A percentile compares a stretch with the other conserved stretches of the same genome.
Evolutionary conservation across 768 basidiomycete species (phyloP).

Genomic region (Mycena galericulata): DNA sequence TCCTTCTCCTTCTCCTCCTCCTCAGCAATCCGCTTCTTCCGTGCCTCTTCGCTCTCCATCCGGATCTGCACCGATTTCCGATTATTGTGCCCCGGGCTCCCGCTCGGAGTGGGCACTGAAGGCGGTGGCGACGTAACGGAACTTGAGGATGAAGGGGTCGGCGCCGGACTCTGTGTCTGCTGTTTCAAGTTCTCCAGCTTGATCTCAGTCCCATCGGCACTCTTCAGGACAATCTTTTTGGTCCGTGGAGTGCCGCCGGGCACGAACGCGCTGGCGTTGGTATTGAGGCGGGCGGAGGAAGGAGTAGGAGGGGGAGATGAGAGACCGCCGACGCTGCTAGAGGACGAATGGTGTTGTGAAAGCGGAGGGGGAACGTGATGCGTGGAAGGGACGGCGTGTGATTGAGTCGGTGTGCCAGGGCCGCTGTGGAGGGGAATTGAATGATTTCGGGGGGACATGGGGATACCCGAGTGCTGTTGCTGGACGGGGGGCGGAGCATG

Average conservation of each 20-base stretch:
- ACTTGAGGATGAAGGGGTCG: constrained; percentile 51
- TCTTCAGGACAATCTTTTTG: constrained; percentile 70
- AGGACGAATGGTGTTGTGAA: constrained; percentile 56
- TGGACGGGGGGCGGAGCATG: constrained; percentile 61
- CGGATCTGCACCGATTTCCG: constrained; percentile 60
- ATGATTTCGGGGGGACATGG: constrained; percentile 78
- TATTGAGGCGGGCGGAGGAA: constrained; percentile 68
- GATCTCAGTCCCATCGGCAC: constrained; percentile 73
- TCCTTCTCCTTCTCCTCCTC: constrained; percentile 54
- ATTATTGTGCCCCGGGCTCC: constrained; percentile 53
- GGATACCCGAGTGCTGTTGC: constrained; percentile 59
- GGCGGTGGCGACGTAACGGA: constrained; percentile 42
- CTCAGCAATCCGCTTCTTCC: constrained; percentile 59
- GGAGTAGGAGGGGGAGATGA: constrained; percentile 81
- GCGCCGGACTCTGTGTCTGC: constrained; percentile 50
- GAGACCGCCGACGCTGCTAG: constrained; percentile 60
- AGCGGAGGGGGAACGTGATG: constrained; percentile 55
- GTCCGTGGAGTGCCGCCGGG: constrained; percentile 54
- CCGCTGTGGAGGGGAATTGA: constrained; percentile 54
- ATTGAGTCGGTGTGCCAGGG: constrained; percentile 76
- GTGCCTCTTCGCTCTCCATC: constrained; percentile 72
- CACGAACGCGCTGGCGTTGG: constrained; percentile 74
- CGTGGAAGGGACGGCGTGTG: constrained; percentile 66
- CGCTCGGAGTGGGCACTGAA: constrained; percentile 41
- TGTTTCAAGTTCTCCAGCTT: constrained; percentile 67